Evolutionary conservation across 768 basidiomycete genomes (phyloP).

Genomic region (Mycena epipterygia): DNA sequence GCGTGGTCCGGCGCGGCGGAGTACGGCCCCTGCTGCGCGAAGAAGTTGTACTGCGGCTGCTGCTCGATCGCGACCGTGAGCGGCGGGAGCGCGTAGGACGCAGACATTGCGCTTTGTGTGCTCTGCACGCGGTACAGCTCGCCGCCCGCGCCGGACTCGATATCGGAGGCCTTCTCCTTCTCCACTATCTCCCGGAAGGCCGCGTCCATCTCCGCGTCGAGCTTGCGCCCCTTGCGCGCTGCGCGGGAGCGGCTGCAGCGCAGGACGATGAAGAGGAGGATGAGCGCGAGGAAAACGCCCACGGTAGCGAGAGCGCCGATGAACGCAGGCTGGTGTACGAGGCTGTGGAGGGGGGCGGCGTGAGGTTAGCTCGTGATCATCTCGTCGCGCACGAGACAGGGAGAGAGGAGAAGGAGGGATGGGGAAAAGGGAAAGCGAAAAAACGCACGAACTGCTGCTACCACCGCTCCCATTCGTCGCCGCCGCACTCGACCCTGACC

Average conservation of each 20-base stretch:
- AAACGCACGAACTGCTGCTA: constrained; percentile 12
- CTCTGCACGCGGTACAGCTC: constrained; percentile 22
- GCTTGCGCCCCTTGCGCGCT: constrained; percentile 8
- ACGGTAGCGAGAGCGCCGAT: constrained; percentile 15
- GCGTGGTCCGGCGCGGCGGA: constrained; percentile 17
- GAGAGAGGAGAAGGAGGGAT: constrained; percentile 6
- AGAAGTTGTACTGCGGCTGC: constrained; percentile 20
- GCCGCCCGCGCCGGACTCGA: constrained; percentile 9
- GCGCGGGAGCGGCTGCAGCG: constrained; percentile 14
- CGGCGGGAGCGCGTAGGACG: constrained; percentile 17
- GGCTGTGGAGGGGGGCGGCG: constrained; percentile 4
- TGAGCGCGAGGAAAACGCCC: constrained; percentile 12
- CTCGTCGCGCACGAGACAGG: constrained; percentile 8
- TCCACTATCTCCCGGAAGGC: constrained; percentile 18
- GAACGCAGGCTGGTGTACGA: constrained; percentile 16
- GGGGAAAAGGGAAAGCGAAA: constrained; percentile 10
- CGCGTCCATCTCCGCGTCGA: constrained; percentile 19
- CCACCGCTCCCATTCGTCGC: constrained; percentile 4
- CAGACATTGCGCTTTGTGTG: constrained; percentile 6
- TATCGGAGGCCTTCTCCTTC: constrained; percentile 6
- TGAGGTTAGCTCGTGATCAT: constrained; percentile 7
- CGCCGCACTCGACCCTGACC: constrained; percentile 7
- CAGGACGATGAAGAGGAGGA: constrained; percentile 10
- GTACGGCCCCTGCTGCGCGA: constrained; percentile 20
- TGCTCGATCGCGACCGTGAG: constrained; percentile 6